Evolutionary conservation across 2,329 filamentous ascomycete genomes (phyloP), one percentile per base, ranked within the genome.

Genomic region (Seiridium unicorne): DNA sequence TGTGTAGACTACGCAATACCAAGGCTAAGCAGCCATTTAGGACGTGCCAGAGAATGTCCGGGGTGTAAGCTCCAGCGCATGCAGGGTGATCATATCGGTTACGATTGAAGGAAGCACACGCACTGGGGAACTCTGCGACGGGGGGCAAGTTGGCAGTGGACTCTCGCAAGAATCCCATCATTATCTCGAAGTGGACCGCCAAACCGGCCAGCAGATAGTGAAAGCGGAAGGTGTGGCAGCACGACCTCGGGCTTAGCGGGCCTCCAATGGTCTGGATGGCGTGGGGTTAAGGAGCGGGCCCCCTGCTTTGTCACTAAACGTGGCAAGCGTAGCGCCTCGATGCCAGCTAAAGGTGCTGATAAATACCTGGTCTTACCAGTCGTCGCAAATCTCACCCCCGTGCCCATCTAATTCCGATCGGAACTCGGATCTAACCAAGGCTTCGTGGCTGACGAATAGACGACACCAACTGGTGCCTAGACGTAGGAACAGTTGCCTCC

Each of bases 1-100:
- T 26, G 10, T 32, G 47, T 55, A 55, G 51, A 48, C 51, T 56
- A 55, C 58, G 51, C 58, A 51, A 60, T 56, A 56, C 46, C 48
- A 9, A 55, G 36, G 34, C 53, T 31, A 44, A 18, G n/a, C 26
- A 31, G 26, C 10, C 36, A 55, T 9, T 32, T 6, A 55, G 34
- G 34, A 54, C 18, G n/a, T 54, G 36, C 10, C n/a, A 26, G 53
- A 38, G 31, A 13, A 44, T 13, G 9, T 11, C 53, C 38, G 53
- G 35, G 53, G 36, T 44, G 11, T 18, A 18, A 38, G 32, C 11
- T 54, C 51, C 51, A 35, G 40, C 36, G 36, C 40, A n/a, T 42
- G 53, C 13, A 35, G n/a, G 26, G 31, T 55, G 18, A 26, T 55
- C 53, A 46, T 40, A 44, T 26, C 18, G 18, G 18, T 26, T 44